Conservation (phyloP, 2,329 filamentous ascomycete species). For the Ophiocordyceps robertsii region DNA sequence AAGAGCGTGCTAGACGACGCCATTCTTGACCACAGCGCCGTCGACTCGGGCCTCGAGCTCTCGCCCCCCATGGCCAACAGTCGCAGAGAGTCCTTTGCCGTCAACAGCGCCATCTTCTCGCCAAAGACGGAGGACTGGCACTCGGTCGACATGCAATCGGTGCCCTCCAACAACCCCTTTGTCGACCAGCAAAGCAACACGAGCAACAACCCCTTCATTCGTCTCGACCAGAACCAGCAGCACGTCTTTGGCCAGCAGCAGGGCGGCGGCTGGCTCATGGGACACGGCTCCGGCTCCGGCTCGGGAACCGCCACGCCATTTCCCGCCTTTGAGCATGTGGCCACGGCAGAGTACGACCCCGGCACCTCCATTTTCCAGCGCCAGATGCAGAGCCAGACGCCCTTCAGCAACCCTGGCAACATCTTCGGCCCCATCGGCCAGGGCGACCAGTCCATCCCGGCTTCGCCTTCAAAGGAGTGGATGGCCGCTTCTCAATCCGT, state of each 20-base stretch:
- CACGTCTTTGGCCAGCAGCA: constrained; percentile 25
- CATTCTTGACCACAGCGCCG: constrained; percentile 42
- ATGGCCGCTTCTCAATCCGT: constrained; percentile 33
- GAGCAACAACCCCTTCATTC: constrained; percentile 55
- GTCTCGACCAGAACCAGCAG: constrained; percentile 39
- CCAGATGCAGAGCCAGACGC: constrained; percentile 36
- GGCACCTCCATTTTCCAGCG: constrained; percentile 38
- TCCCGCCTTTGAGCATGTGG: constrained; percentile 43
- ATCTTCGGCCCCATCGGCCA: constrained; percentile 39
- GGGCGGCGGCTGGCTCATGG: constrained; percentile 46
- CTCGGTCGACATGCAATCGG: constrained; percentile 50
- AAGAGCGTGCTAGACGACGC: constrained; percentile 46
- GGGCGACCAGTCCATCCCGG: constrained; percentile 35
- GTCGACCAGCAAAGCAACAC: constrained; percentile 43
- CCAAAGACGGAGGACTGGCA: constrained; percentile 53
- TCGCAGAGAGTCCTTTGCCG: constrained; percentile 49
- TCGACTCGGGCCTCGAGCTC: constrained; percentile 50
- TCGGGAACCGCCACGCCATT: constrained; percentile 64
- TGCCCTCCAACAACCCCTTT: constrained; percentile 51
- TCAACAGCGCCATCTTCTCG: constrained; percentile 44
- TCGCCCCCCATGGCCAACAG: constrained; percentile 49
- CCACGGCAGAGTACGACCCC: constrained; percentile 42
- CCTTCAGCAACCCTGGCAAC: constrained; percentile 39
- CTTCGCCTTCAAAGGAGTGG: constrained; percentile 47
- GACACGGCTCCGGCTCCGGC: constrained; percentile 41